These are phyloP conservation scores for Fragosphaeria purpurea DNA, from an alignment of 2,329 filamentous ascomycete genomes.

Conservation along the genomic window DNA sequence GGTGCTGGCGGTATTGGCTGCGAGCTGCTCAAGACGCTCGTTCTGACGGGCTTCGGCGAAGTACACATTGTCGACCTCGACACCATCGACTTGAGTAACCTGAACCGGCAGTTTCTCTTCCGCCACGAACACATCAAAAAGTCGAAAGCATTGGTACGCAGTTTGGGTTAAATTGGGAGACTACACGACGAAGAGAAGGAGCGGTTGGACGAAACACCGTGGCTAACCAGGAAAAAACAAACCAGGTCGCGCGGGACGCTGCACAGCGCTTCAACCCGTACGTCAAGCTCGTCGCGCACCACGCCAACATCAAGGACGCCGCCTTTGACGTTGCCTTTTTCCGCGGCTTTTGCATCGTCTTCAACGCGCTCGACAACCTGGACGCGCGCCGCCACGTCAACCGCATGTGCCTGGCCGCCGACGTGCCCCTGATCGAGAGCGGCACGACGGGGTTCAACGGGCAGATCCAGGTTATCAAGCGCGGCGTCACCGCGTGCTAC, in stretches of 20 bases:
- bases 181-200: too few relatives aligned
- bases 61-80: slow-evolving; percentile 94
- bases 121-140: slow-evolving; percentile 97
- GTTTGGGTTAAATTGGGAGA: too few relatives aligned
- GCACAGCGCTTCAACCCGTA: slow-evolving; percentile 84
- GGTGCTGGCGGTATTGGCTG: slow-evolving; percentile 96
- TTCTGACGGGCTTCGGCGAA: slow-evolving; percentile 83
- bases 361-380: slow-evolving; percentile 94
- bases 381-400: slow-evolving; percentile 93
- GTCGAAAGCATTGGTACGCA: slow-evolving; percentile 61
- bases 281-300: slow-evolving; percentile 77
- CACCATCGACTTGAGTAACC: slow-evolving; percentile 94
- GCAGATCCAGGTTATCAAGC: slow-evolving; percentile 93
- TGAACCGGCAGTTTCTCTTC: slow-evolving; percentile 97
- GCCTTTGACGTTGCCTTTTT: slow-evolving; percentile 89
- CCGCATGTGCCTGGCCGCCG: slow-evolving; percentile 87
- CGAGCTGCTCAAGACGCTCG: slow-evolving; percentile 93
- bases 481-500: slow-evolving; percentile 87
- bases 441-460: slow-evolving; percentile 97
- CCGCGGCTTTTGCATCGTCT: slow-evolving; percentile 69
- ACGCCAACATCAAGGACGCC: slow-evolving; percentile 88
- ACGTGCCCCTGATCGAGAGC: slow-evolving; percentile 87
- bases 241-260: slow-evolving; percentile 53
- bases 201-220: too few relatives aligned
- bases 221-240: too few relatives aligned